phyloP scores from a whole-genome alignment of 768 basidiomycete species.

The Trametes maxima region DNA sequence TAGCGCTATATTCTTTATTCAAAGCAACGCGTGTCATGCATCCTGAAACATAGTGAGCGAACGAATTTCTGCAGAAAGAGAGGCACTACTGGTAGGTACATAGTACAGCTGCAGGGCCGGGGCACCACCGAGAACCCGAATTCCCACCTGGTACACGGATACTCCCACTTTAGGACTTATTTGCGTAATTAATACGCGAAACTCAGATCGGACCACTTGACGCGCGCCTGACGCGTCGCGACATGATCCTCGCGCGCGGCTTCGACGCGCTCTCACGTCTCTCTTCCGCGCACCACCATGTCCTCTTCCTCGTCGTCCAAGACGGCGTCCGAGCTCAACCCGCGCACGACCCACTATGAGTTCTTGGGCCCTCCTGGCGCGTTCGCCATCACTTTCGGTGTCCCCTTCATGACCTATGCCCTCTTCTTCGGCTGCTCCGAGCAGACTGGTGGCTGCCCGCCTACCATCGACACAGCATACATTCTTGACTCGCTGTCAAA shows the following conservation, averaged over 20 bases:
- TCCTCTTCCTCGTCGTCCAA: slow-evolving; percentile 21
- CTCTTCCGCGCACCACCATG: slow-evolving; percentile 21
- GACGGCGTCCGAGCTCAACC: slow-evolving; percentile 45
- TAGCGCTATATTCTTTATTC: too few relatives aligned
- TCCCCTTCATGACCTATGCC: slow-evolving; percentile 71
- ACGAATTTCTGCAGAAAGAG: too few relatives aligned
- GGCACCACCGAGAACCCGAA: too few relatives aligned
- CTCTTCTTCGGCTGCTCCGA: slow-evolving; percentile 83
- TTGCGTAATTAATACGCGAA: background rate
- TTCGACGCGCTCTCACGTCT: slow-evolving; percentile 19
- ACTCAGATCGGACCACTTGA: slow-evolving; percentile 3
- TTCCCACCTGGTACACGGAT: background rate
- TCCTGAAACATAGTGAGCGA: too few relatives aligned
- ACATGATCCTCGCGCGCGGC: slow-evolving; percentile 13
- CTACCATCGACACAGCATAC: slow-evolving; percentile 42
- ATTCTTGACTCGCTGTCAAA: slow-evolving; percentile 51
- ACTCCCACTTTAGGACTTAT: background rate
- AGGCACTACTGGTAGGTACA: too few relatives aligned
- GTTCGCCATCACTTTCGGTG: slow-evolving; percentile 63
- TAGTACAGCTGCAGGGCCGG: too few relatives aligned
- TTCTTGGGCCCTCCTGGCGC: slow-evolving; percentile 85
- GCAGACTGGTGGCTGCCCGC: slow-evolving; percentile 67
- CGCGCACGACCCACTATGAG: slow-evolving; percentile 73
- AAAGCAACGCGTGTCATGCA: too few relatives aligned
- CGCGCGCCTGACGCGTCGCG: slow-evolving; percentile 17